Evolutionary conservation across 345 rosid species (phyloP).

Genomic region (Sisymbrium altissimum): DNA sequence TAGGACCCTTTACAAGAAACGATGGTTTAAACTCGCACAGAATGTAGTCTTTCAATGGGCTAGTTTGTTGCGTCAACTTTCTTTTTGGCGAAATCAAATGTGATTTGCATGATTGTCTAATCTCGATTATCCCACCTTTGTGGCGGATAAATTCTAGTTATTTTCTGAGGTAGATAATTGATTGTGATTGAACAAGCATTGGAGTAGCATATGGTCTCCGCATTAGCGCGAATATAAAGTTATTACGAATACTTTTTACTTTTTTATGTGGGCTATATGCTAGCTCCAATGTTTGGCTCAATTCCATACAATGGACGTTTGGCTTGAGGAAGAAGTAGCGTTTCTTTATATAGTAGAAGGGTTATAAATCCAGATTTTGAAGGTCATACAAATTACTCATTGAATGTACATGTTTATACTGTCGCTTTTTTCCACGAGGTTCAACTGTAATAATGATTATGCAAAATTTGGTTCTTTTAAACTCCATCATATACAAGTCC

Average conservation of each 20-base stretch:
- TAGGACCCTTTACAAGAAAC: too few species aligned
- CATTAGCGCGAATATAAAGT: neutral
- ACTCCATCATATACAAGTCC: neutral
- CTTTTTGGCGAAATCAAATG: too few species aligned
- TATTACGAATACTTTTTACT: too few species aligned
- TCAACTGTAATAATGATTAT: neutral
- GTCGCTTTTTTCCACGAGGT: too few species aligned
- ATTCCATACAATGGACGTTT: neutral
- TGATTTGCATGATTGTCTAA: neutral
- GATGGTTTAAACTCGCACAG: too few species aligned
- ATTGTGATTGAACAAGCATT: neutral
- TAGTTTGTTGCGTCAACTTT: too few species aligned
- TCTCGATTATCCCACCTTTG: neutral
- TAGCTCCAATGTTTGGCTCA: neutral
- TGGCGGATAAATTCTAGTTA: neutral
- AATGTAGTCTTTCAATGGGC: too few species aligned
- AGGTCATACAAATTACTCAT: neutral
- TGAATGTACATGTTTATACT: too few species aligned
- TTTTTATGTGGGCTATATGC: neutral
- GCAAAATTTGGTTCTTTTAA: neutral
- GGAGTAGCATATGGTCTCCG: neutral
- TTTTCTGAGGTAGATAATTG: neutral
- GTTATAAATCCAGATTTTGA: neutral
- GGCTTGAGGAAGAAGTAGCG: neutral
- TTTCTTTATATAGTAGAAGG: neutral